phyloP scores from a whole-genome alignment of 306 rosid species.

The Casuarina cunninghamiana region DNA sequence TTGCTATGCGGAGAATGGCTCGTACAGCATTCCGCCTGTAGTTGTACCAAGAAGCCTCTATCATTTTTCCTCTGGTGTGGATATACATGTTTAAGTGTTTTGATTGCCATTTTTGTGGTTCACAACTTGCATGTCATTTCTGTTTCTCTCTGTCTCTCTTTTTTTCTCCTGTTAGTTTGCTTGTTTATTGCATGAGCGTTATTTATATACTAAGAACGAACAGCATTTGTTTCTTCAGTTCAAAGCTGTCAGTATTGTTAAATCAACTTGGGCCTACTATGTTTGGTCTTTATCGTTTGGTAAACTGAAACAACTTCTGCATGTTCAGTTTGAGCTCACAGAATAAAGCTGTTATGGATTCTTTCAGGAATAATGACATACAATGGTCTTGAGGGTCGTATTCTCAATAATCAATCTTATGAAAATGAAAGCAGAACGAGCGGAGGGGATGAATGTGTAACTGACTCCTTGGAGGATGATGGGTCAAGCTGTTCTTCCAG shows the following conservation, averaged over 20 bases:
- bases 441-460: conserved; percentile 75
- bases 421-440: conserved; percentile 80
- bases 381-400: no score
- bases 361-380: no score
- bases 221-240: no score
- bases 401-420: background rate
- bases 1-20: no score
- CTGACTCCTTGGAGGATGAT: conserved; percentile 32
- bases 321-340: no score
- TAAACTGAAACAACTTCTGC: background rate
- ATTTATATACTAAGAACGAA: background rate
- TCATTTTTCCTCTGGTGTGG: no score
- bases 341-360: no score
- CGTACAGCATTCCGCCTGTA: background rate
- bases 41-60: background rate
- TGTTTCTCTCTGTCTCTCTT: background rate
- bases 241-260: background rate
- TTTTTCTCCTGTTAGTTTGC: background rate
- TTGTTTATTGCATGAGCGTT: background rate
- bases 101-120: background rate
- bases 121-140: background rate
- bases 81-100: background rate
- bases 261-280: conserved; percentile 10
- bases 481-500: conserved; percentile 15
- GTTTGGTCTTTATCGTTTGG: background rate